Evolutionary conservation across 2,329 filamentous ascomycete genomes (phyloP), one percentile per base, ranked within the genome.

Genomic region (Beauveria varroae): DNA sequence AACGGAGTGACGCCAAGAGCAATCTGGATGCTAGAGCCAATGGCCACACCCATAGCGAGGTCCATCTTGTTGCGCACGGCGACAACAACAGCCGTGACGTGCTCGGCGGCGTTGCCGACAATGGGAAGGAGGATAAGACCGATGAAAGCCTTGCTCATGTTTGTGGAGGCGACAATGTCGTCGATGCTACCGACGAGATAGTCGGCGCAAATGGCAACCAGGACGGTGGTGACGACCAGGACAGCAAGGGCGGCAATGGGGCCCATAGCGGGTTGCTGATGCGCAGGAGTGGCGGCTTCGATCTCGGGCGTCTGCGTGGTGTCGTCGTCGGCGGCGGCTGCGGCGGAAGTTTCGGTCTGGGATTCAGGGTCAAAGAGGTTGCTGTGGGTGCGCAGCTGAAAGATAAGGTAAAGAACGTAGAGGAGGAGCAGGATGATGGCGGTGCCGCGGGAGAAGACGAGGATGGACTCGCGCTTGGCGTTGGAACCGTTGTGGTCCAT

Each of bases 11-110:
- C 89, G 50, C 92, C 86, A 51, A 93, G 79, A 24, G 90, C 89
- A 68, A 93, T 93, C 74, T 93, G 90, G 71, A 93, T 86, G 72
- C 87, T 90, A 63, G 87, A 91, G 51, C 90, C 90, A 68, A 93
- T 89, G 30, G 90, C 90, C 56, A 93, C 89, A 47, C 88, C 88
- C 78, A 93, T 90, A 34, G 90, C 71, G 57, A 87, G 75, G 68
- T 87, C 84, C 85, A 88, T 88, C 78, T 88, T 93, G 75, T 93
- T 84, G 73, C 90, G 88, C 65, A 86, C 79, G 0, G 90, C 89
- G 28, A 93, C 89, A 34, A 92, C 87, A 20, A 91, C 87, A 20
- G 90, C 90, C 1, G 90, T 93, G 44, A 92, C 89, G 68, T 93
- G 89, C 72, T 93, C 89, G 3, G 89, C 89, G 2, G 89, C 89